phyloP scores from a whole-genome alignment of 176 grass and related monocot species.

The Oryza brachyantha region DNA sequence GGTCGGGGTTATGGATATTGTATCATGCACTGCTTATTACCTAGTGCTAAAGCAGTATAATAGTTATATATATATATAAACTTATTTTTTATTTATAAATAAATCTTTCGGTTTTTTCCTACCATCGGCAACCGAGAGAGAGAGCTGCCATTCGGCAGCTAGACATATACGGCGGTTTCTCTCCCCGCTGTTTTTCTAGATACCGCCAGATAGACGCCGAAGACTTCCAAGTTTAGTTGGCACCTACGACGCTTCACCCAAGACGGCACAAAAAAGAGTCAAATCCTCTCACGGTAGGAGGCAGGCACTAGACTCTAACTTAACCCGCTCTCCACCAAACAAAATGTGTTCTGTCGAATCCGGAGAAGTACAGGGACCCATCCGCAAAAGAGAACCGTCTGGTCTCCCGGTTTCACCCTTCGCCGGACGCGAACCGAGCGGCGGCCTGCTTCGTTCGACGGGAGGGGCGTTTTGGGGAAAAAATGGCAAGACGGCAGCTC shows the following conservation, averaged over 20 bases:
- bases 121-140: neutral
- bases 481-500: neutral
- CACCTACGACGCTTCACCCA: neutral
- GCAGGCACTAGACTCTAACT: neutral
- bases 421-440: neutral
- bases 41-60: no score
- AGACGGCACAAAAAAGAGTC: neutral
- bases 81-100: no score
- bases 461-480: slow-evolving; percentile 18
- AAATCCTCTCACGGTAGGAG: neutral
- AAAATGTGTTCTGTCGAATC: neutral
- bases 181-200: no score
- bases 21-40: no score
- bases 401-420: neutral
- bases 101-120: no score
- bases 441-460: neutral
- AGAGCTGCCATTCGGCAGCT: neutral
- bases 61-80: no score
- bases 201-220: neutral
- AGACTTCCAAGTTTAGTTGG: neutral
- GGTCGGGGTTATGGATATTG: no score
- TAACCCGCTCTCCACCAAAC: neutral
- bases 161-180: neutral
- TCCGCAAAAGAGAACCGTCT: neutral
- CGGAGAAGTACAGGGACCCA: neutral